A percentile compares a stretch with the other conserved stretches of the same genome.
These are phyloP conservation scores for Lunularia cruciata DNA, from an alignment of 225 moss, liverwort and hornwort species.

Conservation along the genomic window DNA sequence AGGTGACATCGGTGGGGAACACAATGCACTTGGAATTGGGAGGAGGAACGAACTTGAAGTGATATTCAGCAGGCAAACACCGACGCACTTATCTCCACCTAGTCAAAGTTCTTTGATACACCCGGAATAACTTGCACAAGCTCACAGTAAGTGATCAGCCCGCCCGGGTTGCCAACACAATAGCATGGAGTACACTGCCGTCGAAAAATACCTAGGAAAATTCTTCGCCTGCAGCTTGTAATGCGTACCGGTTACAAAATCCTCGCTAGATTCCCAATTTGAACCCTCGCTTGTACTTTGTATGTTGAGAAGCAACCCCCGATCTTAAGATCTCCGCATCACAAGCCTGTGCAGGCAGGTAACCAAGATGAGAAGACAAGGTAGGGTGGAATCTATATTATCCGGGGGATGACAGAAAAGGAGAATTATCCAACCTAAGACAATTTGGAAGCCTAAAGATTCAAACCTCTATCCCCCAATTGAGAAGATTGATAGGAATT, in stretches of 20 bases:
- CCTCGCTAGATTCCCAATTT: conserved; percentile 5
- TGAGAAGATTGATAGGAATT: neutral
- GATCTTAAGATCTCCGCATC: conserved; percentile 21
- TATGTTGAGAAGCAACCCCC: neutral
- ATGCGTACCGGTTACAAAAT: neutral
- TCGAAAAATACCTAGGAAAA: conserved; percentile 1
- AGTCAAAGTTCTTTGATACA: neutral
- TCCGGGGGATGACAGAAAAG: neutral
- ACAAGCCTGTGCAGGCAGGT: neutral
- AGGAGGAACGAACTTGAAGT: neutral
- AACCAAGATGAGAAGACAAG: neutral
- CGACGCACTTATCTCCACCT: neutral
- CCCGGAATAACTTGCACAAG: neutral
- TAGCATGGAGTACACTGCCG: neutral
- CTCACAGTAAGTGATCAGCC: neutral
- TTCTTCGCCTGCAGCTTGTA: neutral
- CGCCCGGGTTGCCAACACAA: neutral
- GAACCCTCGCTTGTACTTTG: neutral
- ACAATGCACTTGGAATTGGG: neutral
- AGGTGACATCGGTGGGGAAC: neutral
- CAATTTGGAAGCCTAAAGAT: conserved; percentile 13
- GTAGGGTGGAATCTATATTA: conserved; percentile 1
- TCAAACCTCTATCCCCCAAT: neutral
- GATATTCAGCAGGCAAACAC: neutral
- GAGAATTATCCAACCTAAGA: conserved; percentile 13